Evolutionary conservation across 2,329 filamentous ascomycete genomes (phyloP).

Genomic region (Escovopsis sp.): DNA sequence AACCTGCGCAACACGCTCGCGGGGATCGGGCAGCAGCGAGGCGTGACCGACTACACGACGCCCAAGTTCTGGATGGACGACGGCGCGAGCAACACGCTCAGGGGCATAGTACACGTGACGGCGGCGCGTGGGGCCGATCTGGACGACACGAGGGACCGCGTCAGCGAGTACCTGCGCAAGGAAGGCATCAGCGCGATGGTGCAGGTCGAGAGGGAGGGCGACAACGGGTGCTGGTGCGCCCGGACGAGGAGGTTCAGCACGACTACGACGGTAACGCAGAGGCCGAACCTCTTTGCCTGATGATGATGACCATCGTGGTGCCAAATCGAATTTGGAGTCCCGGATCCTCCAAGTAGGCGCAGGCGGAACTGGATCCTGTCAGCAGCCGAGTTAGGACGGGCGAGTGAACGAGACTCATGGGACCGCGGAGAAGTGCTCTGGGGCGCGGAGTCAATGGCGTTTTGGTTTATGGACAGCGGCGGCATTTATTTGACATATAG

Average conservation of each 20-base stretch:
- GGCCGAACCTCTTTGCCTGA: conserved; percentile 15
- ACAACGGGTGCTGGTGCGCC: conserved; percentile 46
- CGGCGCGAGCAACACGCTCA: conserved; percentile 37
- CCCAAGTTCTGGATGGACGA: conserved; percentile 92
- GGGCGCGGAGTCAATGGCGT: too few relatives aligned
- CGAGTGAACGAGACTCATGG: too few relatives aligned
- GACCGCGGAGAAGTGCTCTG: too few relatives aligned
- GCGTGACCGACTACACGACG: conserved; percentile 72
- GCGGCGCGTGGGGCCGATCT: conserved; percentile 57
- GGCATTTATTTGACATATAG: too few relatives aligned
- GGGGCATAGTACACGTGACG: conserved; percentile 78
- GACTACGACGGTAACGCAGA: conserved; percentile 14
- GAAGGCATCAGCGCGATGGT: conserved; percentile 70
- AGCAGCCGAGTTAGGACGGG: too few relatives aligned
- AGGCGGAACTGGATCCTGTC: too few relatives aligned
- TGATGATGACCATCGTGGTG: neutral
- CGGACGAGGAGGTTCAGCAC: conserved; percentile 13
- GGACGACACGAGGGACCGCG: conserved; percentile 73
- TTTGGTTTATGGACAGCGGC: too few relatives aligned
- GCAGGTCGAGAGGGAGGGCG: conserved; percentile 77
- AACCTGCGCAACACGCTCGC: conserved; percentile 72
- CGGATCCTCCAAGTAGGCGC: neutral
- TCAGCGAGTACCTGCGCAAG: conserved; percentile 52
- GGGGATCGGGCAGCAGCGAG: conserved; percentile 66
- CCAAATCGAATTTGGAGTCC: neutral